A percentile compares a stretch with the other conserved stretches of the same genome.
These are phyloP conservation scores for Monosporozyma yasuniensis DNA, from an alignment of 805 yeast species.

Conservation along the genomic window DNA sequence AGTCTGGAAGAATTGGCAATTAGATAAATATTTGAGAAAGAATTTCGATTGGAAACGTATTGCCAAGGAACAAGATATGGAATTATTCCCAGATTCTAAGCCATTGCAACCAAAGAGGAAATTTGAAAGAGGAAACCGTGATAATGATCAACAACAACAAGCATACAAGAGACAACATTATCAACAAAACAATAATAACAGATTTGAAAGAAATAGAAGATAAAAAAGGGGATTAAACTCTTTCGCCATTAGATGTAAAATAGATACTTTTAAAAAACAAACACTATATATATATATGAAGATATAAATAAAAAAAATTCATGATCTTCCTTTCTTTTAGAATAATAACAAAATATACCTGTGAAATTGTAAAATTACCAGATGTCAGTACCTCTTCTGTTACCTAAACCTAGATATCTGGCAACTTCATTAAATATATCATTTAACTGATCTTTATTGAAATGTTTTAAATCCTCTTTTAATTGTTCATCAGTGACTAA, in stretches of 20 bases:
- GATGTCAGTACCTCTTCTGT: constrained; percentile 42
- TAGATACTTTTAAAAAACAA: background rate
- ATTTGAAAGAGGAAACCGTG: background rate
- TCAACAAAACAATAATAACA: background rate
- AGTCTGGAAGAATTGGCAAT: constrained; percentile 78
- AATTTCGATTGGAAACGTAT: constrained; percentile 68
- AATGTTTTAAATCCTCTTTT: constrained; percentile 23
- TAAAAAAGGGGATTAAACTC: background rate
- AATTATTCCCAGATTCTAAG: constrained; percentile 31
- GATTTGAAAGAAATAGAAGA: constrained; percentile 9
- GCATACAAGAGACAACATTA: background rate
- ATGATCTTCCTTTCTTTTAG: background rate
- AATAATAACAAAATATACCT: background rate
- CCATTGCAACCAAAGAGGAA: constrained; percentile 23
- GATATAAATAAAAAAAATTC: background rate
- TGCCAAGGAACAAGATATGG: constrained; percentile 45
- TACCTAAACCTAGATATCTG: constrained; percentile 54
- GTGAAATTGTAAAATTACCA: constrained; percentile 33
- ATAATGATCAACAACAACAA: background rate
- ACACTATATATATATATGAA: background rate
- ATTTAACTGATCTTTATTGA: constrained; percentile 40
- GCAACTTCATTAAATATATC: constrained; percentile 57
- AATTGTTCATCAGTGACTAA: constrained; percentile 24
- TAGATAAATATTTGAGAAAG: constrained; percentile 54
- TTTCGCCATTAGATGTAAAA: background rate